Evolutionary conservation across 1,284 basidiomycete genomes (phyloP).

Genomic region (Abortiporus biennis): DNA sequence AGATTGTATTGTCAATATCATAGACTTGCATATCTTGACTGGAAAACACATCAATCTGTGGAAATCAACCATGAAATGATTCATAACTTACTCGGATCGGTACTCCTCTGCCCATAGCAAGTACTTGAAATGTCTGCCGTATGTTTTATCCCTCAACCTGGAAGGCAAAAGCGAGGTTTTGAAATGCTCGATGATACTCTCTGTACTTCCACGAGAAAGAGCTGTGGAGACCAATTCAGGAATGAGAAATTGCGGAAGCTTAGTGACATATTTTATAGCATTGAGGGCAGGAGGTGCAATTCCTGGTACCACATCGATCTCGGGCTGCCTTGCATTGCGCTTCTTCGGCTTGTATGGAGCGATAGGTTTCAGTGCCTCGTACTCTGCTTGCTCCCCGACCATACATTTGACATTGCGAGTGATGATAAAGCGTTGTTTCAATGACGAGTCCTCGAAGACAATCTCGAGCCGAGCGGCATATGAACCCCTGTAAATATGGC

Average conservation of each 20-base stretch:
- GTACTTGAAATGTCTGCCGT: conserved; percentile 41
- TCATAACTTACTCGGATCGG: conserved; percentile 50
- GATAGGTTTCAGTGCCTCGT: conserved; percentile 40
- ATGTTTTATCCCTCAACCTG: conserved; percentile 31
- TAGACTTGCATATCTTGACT: conserved; percentile 53
- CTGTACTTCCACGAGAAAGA: not conserved
- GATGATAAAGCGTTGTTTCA: conserved; percentile 28
- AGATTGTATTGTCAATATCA: conserved; percentile 38
- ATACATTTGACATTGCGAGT: conserved; percentile 25
- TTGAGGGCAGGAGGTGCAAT: conserved; percentile 28
- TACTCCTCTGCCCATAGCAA: conserved; percentile 56
- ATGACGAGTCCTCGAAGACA: conserved; percentile 24
- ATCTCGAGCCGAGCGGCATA: conserved; percentile 36
- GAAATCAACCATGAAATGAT: no score
- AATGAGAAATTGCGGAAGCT: conserved; percentile 17
- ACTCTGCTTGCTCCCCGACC: conserved; percentile 35
- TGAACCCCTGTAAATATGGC: conserved; percentile 35
- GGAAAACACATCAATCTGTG: conserved; percentile 3
- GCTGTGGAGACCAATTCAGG: conserved; percentile 9
- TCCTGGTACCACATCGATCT: conserved; percentile 40
- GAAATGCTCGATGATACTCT: not conserved
- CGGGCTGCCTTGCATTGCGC: conserved; percentile 31
- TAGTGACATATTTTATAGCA: conserved; percentile 23
- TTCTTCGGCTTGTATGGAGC: conserved; percentile 47
- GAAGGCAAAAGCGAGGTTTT: conserved; percentile 31